Evolutionary conservation across 2,329 filamentous ascomycete genomes (phyloP), one percentile per base, ranked within the genome.

Genomic region (Helminthosporium solani): DNA sequence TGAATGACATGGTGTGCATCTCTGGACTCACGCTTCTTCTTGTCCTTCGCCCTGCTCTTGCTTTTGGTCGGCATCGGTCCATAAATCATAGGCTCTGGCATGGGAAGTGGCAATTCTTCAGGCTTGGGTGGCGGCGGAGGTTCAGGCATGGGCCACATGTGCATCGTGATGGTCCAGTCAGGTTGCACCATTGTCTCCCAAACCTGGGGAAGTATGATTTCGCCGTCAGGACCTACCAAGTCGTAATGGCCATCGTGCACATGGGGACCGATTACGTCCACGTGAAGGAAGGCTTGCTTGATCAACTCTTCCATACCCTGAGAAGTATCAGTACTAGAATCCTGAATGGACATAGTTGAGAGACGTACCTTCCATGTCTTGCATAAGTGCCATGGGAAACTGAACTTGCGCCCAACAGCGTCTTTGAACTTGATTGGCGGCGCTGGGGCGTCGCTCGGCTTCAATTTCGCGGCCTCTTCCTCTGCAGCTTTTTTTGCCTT

Each of bases 311-410:
- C 70, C 72, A 75, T 75, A 34, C 72, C 71, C 61, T 74, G 88
- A 88, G 94, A 20, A n/a, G 35, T 39, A 34, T 49, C 44, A 47
- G 42, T 40, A 80, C 85, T 15, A 14, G 7, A 28, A 8, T n/a
- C 12, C 39, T 25, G 1, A 20, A 14, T 7, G 20, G 8, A 9
- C 9, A 25, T 94, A 70, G 52, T 90, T 90, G 71, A 94, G 94
- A 75, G 96, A 96, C 77, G 68, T 90, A 53, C 50, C 46, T 52
- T 50, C 50, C 54, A 58, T 3, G 50, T 53, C 19, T 52, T 49
- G 36, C 50, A 53, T n/a, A 52, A 7, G 14, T 56, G 44, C 39
- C 45, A 58, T 3, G 54, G 54, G 40, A 58, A 50, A 23, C 36
- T 49, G 37, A 52, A 58, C 33, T 50, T 52, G 35, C 53, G 49